phyloP scores from a whole-genome alignment of 2,329 filamentous ascomycete genomes.

The Cladosporium sp. region DNA sequence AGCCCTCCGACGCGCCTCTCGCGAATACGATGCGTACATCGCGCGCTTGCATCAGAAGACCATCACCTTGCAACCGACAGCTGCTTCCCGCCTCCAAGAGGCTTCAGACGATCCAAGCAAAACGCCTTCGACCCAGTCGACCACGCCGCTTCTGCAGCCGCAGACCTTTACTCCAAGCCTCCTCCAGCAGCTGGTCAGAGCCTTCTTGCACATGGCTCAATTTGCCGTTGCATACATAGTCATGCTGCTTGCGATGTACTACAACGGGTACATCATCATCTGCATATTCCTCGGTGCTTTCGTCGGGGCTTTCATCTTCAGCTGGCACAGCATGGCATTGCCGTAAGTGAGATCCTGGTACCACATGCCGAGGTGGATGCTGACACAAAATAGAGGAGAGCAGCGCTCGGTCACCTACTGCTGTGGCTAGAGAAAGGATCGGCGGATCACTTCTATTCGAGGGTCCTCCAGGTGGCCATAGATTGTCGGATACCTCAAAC shows the following conservation, averaged over 20 bases:
- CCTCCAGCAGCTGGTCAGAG: conserved; percentile 62
- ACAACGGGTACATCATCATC: conserved; percentile 70
- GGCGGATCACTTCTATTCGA: too few species aligned
- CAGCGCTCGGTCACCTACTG: conserved; percentile 23
- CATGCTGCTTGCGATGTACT: conserved; percentile 65
- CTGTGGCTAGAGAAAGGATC: conserved; percentile 13
- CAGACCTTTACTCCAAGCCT: conserved; percentile 49
- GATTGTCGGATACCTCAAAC: too few species aligned
- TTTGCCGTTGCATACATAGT: conserved; percentile 75
- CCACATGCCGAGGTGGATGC: not conserved
- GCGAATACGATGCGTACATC: conserved; percentile 69
- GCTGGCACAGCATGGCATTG: conserved; percentile 53
- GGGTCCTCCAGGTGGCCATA: too few species aligned
- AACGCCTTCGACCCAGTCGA: not conserved
- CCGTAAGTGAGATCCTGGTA: conserved; percentile 1
- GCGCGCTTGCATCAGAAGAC: conserved; percentile 37
- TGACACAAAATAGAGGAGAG: conserved; percentile 15
- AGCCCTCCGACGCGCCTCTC: conserved; percentile 63
- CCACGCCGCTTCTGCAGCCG: not conserved
- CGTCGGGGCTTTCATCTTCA: conserved; percentile 68
- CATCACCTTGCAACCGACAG: not conserved
- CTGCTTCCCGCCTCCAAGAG: not conserved
- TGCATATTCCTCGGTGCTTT: conserved; percentile 75
- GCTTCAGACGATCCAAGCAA: not conserved
- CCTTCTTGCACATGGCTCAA: conserved; percentile 64